These are phyloP conservation scores for Trichophyton verrucosum DNA, from an alignment of 2,329 filamentous ascomycete genomes.

Conservation along the genomic window DNA sequence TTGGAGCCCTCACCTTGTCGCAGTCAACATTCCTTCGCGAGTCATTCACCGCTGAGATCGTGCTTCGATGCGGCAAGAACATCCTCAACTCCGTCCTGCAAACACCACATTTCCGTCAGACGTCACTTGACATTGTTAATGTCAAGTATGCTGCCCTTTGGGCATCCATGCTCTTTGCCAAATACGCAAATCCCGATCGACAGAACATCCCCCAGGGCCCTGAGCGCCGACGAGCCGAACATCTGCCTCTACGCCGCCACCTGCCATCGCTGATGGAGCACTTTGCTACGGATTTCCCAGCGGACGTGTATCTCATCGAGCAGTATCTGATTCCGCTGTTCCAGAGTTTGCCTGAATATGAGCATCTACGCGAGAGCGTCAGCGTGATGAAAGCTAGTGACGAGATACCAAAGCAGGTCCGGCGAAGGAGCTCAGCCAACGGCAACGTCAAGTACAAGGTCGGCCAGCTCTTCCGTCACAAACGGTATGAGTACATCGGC, in stretches of 20 bases:
- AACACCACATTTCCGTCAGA: conserved; percentile 26
- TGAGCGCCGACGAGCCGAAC: conserved; percentile 25
- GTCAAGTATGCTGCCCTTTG: conserved; percentile 64
- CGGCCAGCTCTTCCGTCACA: conserved; percentile 76
- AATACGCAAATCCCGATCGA: conserved; percentile 18
- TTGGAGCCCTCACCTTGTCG: conserved; percentile 32
- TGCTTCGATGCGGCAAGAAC: conserved; percentile 66
- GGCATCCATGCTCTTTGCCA: conserved; percentile 48
- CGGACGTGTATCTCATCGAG: conserved; percentile 60
- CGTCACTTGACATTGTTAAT: conserved; percentile 43
- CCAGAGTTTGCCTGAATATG: conserved; percentile 39
- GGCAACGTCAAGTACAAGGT: conserved; percentile 52
- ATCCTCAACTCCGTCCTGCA: conserved; percentile 60
- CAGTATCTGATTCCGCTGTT: conserved; percentile 55
- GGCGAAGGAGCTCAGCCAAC: conserved; percentile 23
- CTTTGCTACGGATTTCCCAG: conserved; percentile 53
- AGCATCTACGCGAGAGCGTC: conserved; percentile 41
- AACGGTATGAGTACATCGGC: conserved; percentile 64
- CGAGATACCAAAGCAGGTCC: conserved; percentile 40
- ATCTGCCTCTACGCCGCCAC: conserved; percentile 46
- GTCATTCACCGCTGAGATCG: conserved; percentile 53
- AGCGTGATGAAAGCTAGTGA: conserved; percentile 46
- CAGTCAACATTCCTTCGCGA: conserved; percentile 48
- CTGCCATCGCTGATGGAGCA: conserved; percentile 53
- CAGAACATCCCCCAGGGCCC: neutral